Conservation (phyloP, 768 basidiomycete species). For the Baorangia bicolor region DNA sequence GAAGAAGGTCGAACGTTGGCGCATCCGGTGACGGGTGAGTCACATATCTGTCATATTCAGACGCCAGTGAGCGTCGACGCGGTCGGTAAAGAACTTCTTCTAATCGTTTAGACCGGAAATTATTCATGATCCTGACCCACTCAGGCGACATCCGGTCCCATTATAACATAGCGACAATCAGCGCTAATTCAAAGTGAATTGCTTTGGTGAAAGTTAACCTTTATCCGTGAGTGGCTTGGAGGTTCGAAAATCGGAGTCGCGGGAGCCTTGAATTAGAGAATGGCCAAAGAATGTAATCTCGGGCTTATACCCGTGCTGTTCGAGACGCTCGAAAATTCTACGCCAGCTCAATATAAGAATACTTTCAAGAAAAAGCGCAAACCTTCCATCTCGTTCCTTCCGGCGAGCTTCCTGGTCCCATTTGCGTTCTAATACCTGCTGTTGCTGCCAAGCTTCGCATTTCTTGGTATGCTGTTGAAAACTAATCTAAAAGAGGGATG, state of each 20-base stretch:
- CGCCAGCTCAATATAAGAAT: not conserved
- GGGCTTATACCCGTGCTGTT: not conserved
- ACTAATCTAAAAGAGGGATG: not conserved
- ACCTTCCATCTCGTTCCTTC: not conserved
- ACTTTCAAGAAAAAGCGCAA: not conserved
- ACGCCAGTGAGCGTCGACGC: too few species aligned
- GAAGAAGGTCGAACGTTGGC: too few species aligned
- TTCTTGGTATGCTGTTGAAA: not conserved
- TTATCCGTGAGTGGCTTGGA: conserved; percentile 7
- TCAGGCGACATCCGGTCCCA: conserved; percentile 4
- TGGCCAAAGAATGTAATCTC: not conserved
- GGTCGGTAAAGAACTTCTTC: too few species aligned
- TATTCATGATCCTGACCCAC: conserved; percentile 2
- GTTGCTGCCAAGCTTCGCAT: conserved; percentile 3
- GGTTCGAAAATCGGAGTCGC: not conserved
- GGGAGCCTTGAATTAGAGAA: not conserved
- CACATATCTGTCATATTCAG: too few species aligned
- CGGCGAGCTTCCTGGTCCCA: not conserved
- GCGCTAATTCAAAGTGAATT: not conserved
- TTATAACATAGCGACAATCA: not conserved
- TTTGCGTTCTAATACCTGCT: not conserved
- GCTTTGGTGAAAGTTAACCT: not conserved
- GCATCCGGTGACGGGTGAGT: too few species aligned
- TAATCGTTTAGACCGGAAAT: too few species aligned
- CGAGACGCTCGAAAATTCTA: conserved; percentile 14